Base-by-base conservation (phyloP, 805 yeast genomes). In the Ogataea nakhonphanomensis region DNA sequence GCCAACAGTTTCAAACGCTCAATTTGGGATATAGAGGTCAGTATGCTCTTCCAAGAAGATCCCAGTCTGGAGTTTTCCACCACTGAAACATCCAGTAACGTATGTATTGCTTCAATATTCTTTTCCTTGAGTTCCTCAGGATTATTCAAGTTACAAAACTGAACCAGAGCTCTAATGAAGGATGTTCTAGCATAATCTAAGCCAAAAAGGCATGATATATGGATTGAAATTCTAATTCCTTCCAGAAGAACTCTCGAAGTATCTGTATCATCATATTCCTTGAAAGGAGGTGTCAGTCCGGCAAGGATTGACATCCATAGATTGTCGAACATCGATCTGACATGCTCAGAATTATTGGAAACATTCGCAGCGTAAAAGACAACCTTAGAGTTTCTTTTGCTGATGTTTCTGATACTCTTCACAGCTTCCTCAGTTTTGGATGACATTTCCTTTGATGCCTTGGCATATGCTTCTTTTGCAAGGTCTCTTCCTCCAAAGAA, bases 251-350 rank as follows among this genome's bases (percentile, higher is more conserved):
- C 64, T 35, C 70, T 74, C 4, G 85, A 75, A 8, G 84, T 74
- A 39, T 81, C 88, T 14, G 71, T 74, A 50, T 86, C 93, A 50
- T 85, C 89, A 47, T 83, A 81, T 40, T 88, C 96, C 57, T 84
- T 88, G 68, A 90, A 89, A 5, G 96, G 95, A 3, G 95, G 91
- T 0, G 97, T 89, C 35, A 93, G 70, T 0, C 95, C 97, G 6
- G 98, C 98, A 50, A 93, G 71, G 34, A 93, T 77, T 0, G 97
- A 88, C 96, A 95, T 90, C 99, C 99, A 93, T 31, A 85, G 67
- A 12, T 87, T 87, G 54, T 91, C 96, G 65, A 93, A 91, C 57
- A 95, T 86, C 1, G 97, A 90, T 58, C 77, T 83, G 11, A 91
- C 95, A 58, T 91, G 96, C 51, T 88, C 95, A 11, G 85, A 77